A percentile compares a stretch with the other conserved stretches of the same genome.
Evolutionary conservation across 441 rosid genomes (phyloP).

Genomic region (Corymbia citriodora): DNA sequence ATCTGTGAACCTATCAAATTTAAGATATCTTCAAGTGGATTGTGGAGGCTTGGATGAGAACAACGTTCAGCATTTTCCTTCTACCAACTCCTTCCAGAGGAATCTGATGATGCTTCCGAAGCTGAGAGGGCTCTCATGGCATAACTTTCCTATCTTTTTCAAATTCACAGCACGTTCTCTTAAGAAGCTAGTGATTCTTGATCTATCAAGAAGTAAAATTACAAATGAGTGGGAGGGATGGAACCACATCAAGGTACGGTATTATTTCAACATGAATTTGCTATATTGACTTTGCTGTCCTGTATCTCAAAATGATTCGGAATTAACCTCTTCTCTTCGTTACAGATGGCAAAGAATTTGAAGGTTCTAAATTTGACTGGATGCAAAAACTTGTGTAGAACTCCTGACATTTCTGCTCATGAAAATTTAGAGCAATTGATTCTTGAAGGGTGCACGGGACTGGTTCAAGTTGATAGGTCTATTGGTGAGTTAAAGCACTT

Average conservation of each 20-base stretch:
- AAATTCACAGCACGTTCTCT: rapidly evolving
- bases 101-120: too few species aligned
- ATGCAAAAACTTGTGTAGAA: rapidly evolving
- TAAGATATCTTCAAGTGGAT: too few species aligned
- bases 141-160: rapidly evolving
- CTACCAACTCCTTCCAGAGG: too few species aligned
- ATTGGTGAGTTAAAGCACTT: too few species aligned
- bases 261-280: neutral
- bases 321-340: neutral
- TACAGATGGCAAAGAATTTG: neutral
- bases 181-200: neutral
- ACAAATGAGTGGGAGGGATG: neutral
- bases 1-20: too few species aligned
- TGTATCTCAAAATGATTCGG: neutral
- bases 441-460: too few species aligned
- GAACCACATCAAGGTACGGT: neutral
- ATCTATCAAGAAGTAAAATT: neutral
- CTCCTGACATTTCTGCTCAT: neutral
- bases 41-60: too few species aligned
- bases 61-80: too few species aligned
- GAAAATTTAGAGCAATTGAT: neutral
- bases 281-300: neutral
- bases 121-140: too few species aligned
- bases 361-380: neutral
- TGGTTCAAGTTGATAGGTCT: too few species aligned